These are phyloP conservation scores for Dendrocalamus sinicus DNA, from an alignment of 176 grass and related monocot genomes.

Conservation along the genomic window DNA sequence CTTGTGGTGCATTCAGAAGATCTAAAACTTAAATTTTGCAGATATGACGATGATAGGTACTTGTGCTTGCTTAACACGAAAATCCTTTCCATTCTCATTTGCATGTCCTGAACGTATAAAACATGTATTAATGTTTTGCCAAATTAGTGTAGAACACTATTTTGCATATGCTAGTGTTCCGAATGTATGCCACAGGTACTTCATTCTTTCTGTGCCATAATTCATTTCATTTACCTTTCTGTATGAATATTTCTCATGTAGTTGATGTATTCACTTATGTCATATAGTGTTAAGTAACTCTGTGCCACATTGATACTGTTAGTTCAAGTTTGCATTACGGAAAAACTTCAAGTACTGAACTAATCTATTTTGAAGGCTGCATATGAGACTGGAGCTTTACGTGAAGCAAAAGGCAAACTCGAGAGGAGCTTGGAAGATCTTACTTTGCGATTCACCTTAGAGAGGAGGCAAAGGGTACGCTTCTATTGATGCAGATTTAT, in stretches of 20 bases:
- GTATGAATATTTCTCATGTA: background rate
- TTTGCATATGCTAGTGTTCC: background rate
- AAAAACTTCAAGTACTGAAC: constrained; percentile 23
- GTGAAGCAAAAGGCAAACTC: constrained; percentile 86
- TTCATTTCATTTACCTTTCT: background rate
- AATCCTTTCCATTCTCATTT: constrained; percentile 25
- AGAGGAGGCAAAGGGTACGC: constrained; percentile 78
- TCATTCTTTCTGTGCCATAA: too few relatives aligned
- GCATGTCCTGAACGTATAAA: background rate
- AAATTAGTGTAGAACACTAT: background rate
- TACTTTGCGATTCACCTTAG: constrained; percentile 70
- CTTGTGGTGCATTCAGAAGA: background rate
- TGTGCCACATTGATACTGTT: background rate
- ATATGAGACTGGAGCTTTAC: constrained; percentile 82
- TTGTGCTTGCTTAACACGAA: background rate
- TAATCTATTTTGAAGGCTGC: constrained; percentile 62
- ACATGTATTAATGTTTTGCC: background rate
- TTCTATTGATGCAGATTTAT: constrained; percentile 22
- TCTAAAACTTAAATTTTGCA: background rate
- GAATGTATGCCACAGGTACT: too few relatives aligned
- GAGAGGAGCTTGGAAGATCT: constrained; percentile 89
- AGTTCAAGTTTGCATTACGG: constrained; percentile 15
- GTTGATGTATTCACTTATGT: background rate
- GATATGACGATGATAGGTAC: background rate
- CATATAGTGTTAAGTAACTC: background rate